A percentile compares a stretch with the other conserved stretches of the same genome.
Conservation (phyloP, 805 yeast genomes). For the Yarrowia sp. region DNA sequence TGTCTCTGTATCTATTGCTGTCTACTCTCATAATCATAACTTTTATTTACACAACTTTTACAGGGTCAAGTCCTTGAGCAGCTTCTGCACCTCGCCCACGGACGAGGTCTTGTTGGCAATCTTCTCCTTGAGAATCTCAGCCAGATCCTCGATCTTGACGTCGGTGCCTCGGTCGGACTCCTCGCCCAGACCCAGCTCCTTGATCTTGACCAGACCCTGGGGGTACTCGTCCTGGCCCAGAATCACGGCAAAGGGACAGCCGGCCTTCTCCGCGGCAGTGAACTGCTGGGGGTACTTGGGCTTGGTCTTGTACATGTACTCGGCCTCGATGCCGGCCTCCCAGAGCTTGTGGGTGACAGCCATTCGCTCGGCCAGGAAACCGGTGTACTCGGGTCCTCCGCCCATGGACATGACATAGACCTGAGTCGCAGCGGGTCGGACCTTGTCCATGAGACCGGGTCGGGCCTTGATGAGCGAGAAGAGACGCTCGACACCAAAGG, state of each 20-base stretch:
- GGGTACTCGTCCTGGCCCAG: conserved; percentile 92
- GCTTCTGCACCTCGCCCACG: conserved; percentile 21
- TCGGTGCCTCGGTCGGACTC: conserved; percentile 84
- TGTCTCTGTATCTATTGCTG: too few relatives aligned
- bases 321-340: conserved; percentile 86
- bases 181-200: conserved; percentile 85
- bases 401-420: conserved; percentile 98
- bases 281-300: conserved; percentile 95
- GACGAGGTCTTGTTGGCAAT: conserved; percentile 38
- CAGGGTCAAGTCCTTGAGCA: conserved; percentile 7
- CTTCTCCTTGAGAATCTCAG: conserved; percentile 51
- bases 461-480: conserved; percentile 86
- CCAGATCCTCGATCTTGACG: conserved; percentile 59
- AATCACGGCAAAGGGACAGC: conserved; percentile 86
- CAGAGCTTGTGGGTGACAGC: conserved; percentile 75
- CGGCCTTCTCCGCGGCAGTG: conserved; percentile 94
- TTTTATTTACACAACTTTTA: conserved; percentile 5
- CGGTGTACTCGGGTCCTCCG: conserved; percentile 95
- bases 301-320: conserved; percentile 87
- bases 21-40: background rate
- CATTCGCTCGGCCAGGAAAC: conserved; percentile 92
- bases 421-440: conserved; percentile 85
- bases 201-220: conserved; percentile 79
- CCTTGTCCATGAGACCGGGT: conserved; percentile 55
- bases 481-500: conserved; percentile 94